phyloP scores from a whole-genome alignment of 1,284 basidiomycete genomes.

The Heliocybe sulcata region DNA sequence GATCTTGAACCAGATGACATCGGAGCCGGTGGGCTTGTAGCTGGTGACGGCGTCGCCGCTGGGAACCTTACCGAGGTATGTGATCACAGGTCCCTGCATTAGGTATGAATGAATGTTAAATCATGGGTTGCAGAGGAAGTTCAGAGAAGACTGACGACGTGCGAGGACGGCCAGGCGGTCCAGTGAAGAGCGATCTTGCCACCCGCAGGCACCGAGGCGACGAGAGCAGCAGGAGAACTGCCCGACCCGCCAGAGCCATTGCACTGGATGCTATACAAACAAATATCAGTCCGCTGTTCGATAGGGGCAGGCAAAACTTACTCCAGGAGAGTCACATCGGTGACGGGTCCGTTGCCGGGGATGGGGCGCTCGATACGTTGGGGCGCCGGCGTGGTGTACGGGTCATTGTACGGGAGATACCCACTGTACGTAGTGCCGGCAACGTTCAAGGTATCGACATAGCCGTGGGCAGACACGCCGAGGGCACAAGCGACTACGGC shows the following conservation, averaged over 20 bases:
- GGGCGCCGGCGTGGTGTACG: conserved; percentile 28
- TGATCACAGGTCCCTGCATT: conserved; percentile 34
- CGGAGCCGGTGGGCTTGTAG: conserved; percentile 33
- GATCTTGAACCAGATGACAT: conserved; percentile 44
- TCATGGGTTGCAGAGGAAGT: background rate
- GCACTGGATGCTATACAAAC: conserved; percentile 28
- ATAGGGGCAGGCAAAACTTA: conserved; percentile 2
- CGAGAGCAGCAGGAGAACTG: conserved; percentile 35
- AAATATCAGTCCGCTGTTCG: background rate
- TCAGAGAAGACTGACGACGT: conserved; percentile 17
- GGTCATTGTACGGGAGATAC: conserved; percentile 30
- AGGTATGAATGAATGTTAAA: conserved; percentile 3
- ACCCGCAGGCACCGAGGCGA: conserved; percentile 36
- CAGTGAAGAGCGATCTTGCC: conserved; percentile 35
- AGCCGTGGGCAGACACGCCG: conserved; percentile 21
- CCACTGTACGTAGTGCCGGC: conserved; percentile 24
- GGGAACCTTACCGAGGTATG: conserved; percentile 30
- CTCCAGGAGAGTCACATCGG: conserved; percentile 23
- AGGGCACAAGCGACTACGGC: background rate
- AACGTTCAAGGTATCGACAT: conserved; percentile 26
- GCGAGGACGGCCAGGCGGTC: conserved; percentile 42
- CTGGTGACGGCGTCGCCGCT: background rate
- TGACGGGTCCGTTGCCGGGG: conserved; percentile 32
- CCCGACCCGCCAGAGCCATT: conserved; percentile 33
- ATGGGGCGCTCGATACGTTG: conserved; percentile 39